These are phyloP conservation scores for Lecanosticta acicola DNA, from an alignment of 2,329 filamentous ascomycete genomes.

Conservation along the genomic window DNA sequence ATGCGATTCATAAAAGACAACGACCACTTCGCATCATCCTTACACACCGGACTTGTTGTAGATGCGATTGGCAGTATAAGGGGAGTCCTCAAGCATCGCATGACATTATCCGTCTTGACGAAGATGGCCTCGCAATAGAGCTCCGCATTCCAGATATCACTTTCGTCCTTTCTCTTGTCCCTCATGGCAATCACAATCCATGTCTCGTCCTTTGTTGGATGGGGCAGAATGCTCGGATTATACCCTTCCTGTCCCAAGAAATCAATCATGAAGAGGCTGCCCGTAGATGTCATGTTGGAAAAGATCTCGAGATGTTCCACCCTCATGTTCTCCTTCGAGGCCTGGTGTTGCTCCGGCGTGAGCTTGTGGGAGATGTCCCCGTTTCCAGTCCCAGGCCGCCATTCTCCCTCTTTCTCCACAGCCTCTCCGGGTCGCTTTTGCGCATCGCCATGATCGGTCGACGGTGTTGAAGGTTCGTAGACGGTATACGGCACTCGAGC, in stretches of 20 bases:
- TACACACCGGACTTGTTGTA: slow-evolving; percentile 33
- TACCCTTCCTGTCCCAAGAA: slow-evolving; percentile 4
- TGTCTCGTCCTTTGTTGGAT: slow-evolving; percentile 8
- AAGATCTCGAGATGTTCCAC: slow-evolving; percentile 3
- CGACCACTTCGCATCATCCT: neutral
- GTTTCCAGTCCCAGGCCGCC: too few relatives aligned
- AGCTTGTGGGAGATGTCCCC: neutral
- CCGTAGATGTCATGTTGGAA: slow-evolving; percentile 7
- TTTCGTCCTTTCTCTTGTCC: slow-evolving; percentile 8
- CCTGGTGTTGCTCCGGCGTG: slow-evolving; percentile 3
- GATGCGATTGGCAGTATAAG: slow-evolving; percentile 9
- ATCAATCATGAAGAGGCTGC: slow-evolving; percentile 5
- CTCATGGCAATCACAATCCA: slow-evolving; percentile 11
- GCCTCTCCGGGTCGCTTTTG: neutral
- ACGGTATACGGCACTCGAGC: neutral
- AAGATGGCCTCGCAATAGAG: slow-evolving; percentile 4
- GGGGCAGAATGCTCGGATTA: slow-evolving; percentile 11
- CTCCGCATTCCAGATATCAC: slow-evolving; percentile 7
- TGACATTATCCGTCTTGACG: neutral
- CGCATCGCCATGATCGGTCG: neutral
- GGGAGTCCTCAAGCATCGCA: slow-evolving; percentile 3
- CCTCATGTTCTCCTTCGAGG: slow-evolving; percentile 7
- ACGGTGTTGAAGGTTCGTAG: neutral
- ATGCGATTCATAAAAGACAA: slow-evolving; percentile 12
- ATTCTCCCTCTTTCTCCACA: neutral